Evolutionary conservation across 1,139 yeast genomes (phyloP), one percentile per base, ranked within the genome.

Genomic region (Geotrichum fermentans): DNA sequence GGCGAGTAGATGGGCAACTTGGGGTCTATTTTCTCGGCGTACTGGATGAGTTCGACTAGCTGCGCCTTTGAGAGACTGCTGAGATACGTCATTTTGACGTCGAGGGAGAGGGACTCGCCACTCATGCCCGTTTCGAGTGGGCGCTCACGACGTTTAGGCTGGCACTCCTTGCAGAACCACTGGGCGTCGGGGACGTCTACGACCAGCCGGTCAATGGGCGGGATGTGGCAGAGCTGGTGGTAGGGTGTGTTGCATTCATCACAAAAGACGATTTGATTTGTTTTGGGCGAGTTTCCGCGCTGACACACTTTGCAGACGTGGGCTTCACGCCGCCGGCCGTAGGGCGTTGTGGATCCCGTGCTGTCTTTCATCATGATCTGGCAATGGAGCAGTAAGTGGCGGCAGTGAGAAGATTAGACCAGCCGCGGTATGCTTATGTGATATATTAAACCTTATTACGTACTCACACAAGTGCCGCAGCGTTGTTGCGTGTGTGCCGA

Each of bases 161-260:
- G 69, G 50, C 75, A 72, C 39, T 67, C 67, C 43, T 61, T 60
- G 55, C 75, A 72, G 55, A 67, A 70, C 74, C 74, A 71, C 55
- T 68, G 69, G 3, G 73, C 72, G 45, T 71, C 74, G 1, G 71
- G 69, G n/a, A 71, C 68, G 36, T 68, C 73, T 5, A 71, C 70
- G 17, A 67, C 69, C n/a, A 69, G 60, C 14, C 71, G 57, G 46
- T 70, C 74, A 30, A 71, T 68, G 10, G 65, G 67, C 14, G 74
- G 74, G n/a, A 60, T 60, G 57, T 71, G 74, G 53, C 74, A 71
- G 17, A 69, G 60, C 52, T 71, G 73, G 47, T 71, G 74, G 53
- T 67, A 71, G 1, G 74, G 73, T 6, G 70, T 66, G 37, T 64
- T 61, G 59, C 74, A 71, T 36, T 69, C 72, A 54, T 68, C 72